A percentile compares a stretch with the other conserved stretches of the same genome.
These are phyloP conservation scores for Zygnema circumcarinatum DNA, from an alignment of 139 green algal genomes.

Conservation along the genomic window DNA sequence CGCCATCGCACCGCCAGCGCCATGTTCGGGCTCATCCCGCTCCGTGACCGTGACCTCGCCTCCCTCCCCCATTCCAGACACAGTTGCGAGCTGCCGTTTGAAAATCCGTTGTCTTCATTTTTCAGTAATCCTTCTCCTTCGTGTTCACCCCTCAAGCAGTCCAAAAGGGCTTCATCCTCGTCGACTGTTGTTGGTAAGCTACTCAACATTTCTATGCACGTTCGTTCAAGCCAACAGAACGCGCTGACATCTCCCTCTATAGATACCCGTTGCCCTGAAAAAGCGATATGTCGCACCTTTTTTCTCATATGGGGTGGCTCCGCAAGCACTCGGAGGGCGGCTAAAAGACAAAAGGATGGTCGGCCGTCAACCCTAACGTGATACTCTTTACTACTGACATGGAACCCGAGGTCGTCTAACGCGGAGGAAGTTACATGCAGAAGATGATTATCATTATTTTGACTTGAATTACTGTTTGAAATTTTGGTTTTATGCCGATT, in stretches of 20 bases:
- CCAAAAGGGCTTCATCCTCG: too few relatives aligned
- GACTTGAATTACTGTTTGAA: conserved; percentile 6
- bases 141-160: conserved; percentile 7
- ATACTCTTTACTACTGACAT: background rate
- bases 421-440: background rate
- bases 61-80: background rate
- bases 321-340: conserved; percentile 16
- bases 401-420: background rate
- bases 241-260: conserved; percentile 1
- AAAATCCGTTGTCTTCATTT: background rate
- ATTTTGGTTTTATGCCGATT: background rate
- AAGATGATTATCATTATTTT: conserved; percentile 1
- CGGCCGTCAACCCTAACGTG: conserved; percentile 9
- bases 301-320: conserved; percentile 13
- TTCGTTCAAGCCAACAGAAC: conserved; percentile 3
- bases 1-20: conserved; percentile 30
- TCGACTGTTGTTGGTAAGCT: conserved; percentile 20
- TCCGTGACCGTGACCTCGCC: background rate
- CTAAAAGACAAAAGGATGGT: conserved; percentile 43
- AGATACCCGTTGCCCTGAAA: background rate
- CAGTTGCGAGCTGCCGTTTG: background rate
- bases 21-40: background rate
- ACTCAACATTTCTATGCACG: conserved; percentile 13
- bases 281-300: conserved; percentile 15
- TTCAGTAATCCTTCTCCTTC: background rate